Evolutionary conservation across 192 early-diverging fungal genomes (phyloP).

Genomic region (Gamsiella multidivaricata): DNA sequence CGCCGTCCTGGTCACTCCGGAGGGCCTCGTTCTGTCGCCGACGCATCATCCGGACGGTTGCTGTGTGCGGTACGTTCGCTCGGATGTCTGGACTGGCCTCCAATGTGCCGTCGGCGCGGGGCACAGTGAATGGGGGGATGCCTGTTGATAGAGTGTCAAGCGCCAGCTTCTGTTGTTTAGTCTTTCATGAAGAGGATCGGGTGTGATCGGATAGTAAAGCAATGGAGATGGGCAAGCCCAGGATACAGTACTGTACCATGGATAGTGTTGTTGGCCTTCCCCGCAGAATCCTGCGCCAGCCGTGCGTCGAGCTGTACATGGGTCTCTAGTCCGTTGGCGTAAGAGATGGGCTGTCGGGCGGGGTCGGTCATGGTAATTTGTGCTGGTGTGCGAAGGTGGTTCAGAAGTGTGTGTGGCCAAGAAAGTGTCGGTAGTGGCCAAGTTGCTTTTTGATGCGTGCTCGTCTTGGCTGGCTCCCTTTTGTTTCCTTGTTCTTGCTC

Average conservation of each 20-base stretch:
- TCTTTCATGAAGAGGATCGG: too few species aligned
- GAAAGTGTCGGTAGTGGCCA: too few species aligned
- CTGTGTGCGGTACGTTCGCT: background rate
- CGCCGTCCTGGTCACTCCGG: slow-evolving; percentile 38
- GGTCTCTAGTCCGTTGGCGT: slow-evolving; percentile 4
- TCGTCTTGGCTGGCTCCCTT: too few species aligned
- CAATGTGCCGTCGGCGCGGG: slow-evolving; percentile 43
- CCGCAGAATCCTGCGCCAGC: slow-evolving; percentile 17
- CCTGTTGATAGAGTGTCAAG: slow-evolving; percentile 4
- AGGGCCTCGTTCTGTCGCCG: slow-evolving; percentile 17
- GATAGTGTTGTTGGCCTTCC: slow-evolving; percentile 18
- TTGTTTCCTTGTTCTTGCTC: too few species aligned
- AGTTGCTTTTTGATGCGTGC: too few species aligned
- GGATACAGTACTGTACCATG: slow-evolving; percentile 18
- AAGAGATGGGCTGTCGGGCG: slow-evolving; percentile 20
- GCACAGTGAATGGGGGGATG: slow-evolving; percentile 48
- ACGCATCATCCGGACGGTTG: slow-evolving; percentile 34
- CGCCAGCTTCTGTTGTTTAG: too few species aligned
- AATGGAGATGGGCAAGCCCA: background rate
- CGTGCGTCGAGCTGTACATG: slow-evolving; percentile 13
- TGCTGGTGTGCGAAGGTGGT: background rate
- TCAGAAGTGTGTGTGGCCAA: background rate
- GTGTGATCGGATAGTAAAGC: too few species aligned
- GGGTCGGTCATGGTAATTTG: background rate
- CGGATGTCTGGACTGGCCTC: slow-evolving; percentile 21